Percentiles rank a stretch among this genome's conserved stretches.
Conservation (phyloP, 1,284 basidiomycete genomes). For the Trametes versicolor region DNA sequence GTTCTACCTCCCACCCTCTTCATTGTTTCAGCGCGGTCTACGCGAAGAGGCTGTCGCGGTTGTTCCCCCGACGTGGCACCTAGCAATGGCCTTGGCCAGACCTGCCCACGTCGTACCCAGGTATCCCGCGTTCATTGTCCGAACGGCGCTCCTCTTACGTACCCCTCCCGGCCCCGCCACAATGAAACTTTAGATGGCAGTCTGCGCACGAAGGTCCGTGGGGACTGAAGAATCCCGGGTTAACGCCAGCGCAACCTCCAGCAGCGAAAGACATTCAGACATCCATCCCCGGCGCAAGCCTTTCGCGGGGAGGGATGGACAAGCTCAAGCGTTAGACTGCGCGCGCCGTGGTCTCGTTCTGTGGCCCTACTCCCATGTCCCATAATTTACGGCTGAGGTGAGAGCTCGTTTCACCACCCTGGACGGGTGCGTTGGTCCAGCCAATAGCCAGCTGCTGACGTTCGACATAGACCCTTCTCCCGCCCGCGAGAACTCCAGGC, state of each 20-base stretch:
- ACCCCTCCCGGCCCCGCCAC: constrained; percentile 23
- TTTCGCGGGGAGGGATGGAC: constrained; percentile 12
- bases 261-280: background rate
- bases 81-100: constrained; percentile 12
- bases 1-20: background rate
- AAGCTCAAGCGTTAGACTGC: constrained; percentile 36
- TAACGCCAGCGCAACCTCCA: constrained; percentile 6
- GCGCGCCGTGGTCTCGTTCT: constrained; percentile 21
- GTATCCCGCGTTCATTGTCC: constrained; percentile 30
- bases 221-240: constrained; percentile 24
- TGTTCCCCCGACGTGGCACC: constrained; percentile 11
- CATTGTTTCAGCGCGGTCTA: constrained; percentile 6
- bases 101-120: constrained; percentile 20
- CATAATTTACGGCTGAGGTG: constrained; percentile 30
- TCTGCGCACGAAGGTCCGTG: constrained; percentile 20
- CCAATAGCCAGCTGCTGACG: constrained; percentile 21
- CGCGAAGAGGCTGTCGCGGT: background rate
- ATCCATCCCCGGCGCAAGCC: background rate
- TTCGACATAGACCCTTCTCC: constrained; percentile 15
- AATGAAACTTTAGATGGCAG: constrained; percentile 28
- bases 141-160: constrained; percentile 19
- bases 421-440: constrained; percentile 12
- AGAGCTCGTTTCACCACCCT: constrained; percentile 14
- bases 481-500: constrained; percentile 22
- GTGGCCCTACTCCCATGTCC: constrained; percentile 9